Percentiles rank a stretch among this genome's conserved stretches.
Evolutionary conservation across 2,329 filamentous ascomycete genomes (phyloP).

Genomic region (Neonectria magnoliae): DNA sequence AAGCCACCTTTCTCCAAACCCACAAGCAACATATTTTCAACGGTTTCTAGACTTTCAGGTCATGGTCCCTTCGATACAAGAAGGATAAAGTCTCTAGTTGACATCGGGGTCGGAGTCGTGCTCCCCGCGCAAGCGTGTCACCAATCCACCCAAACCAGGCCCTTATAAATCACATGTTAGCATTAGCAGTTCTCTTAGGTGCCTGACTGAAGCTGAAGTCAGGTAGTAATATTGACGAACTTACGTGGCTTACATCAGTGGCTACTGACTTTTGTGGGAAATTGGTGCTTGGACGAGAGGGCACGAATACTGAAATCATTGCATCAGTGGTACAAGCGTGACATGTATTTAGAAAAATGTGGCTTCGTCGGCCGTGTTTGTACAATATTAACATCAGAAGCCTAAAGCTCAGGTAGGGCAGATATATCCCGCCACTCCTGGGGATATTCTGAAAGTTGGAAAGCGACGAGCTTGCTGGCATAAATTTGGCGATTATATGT

Average conservation of each 20-base stretch:
- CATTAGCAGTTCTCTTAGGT: conserved; percentile 9
- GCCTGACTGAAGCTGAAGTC: not conserved
- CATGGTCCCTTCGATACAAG: conserved; percentile 8
- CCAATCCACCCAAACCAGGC: conserved; percentile 4
- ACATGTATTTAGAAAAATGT: not conserved
- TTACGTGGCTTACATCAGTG: not conserved
- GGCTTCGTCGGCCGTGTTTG: not conserved
- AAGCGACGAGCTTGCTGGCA: not conserved
- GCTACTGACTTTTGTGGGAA: not conserved
- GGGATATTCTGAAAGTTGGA: not conserved
- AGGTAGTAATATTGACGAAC: not conserved
- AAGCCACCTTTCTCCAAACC: not conserved
- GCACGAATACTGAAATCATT: not conserved
- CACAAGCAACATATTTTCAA: conserved; percentile 3
- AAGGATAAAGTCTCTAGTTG: conserved; percentile 5
- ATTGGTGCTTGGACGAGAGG: not conserved
- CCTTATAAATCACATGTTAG: conserved; percentile 16
- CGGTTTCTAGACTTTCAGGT: not conserved
- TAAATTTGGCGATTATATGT: conserved; percentile 14
- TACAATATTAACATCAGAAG: conserved; percentile 4
- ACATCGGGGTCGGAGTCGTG: conserved; percentile 10
- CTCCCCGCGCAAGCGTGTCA: conserved; percentile 17
- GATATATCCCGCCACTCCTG: not conserved
- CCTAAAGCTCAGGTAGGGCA: not conserved
- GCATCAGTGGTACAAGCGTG: not conserved